Base-by-base conservation (phyloP, 2,329 filamentous ascomycete species). In the Colletotrichum melonis region DNA sequence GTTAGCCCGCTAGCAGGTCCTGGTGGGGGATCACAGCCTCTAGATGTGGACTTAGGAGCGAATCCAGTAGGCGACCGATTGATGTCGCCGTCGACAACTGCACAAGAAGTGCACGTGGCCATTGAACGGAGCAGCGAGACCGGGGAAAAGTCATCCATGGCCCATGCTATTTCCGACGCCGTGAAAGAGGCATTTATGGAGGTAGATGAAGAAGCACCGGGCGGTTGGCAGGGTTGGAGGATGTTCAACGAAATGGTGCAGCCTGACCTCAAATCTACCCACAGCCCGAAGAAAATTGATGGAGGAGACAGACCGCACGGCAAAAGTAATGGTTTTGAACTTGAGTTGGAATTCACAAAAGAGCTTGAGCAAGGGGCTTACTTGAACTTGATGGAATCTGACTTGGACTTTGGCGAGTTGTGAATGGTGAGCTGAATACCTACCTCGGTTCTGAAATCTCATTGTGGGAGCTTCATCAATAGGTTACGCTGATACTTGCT, bases 191-290 rank as follows among this genome's bases (percentile, higher is more conserved):
- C 77, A 4, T 78, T 78, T 32, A 79, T 78, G 78, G 79, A 79
- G 71, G 79, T 79, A 2, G 77, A 79, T 22, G 78, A 79, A 32
- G 79, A 79, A 64, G 78, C 76, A 4, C 78, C 77, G 0, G 78
- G 77, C 0, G 78, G 76, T 0, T 79, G 76, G 75, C 77, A 78
- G 63, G 77, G 78, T 1, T 80, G 78, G 78, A 75, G 76, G 24
- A 78, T 79, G 76, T 80, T 77, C 65, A 79, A 75, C 30, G 78
- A 80, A 60, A 78, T 80, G 77, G 72, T 79, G 14, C 74, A 74
- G 63, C 73, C 60, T 3, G 77, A 76, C 9, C 19, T 60, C 19
- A 3, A 7, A 7, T 9, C 1, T 26, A 24, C 16, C 30, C 7
- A 12, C 24, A 14, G 14, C 16, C 1, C 2, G 12, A 7, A 11